These are phyloP conservation scores for Nowakowskiella sp. DNA, from an alignment of 192 early-diverging fungal genomes.

Conservation along the genomic window DNA sequence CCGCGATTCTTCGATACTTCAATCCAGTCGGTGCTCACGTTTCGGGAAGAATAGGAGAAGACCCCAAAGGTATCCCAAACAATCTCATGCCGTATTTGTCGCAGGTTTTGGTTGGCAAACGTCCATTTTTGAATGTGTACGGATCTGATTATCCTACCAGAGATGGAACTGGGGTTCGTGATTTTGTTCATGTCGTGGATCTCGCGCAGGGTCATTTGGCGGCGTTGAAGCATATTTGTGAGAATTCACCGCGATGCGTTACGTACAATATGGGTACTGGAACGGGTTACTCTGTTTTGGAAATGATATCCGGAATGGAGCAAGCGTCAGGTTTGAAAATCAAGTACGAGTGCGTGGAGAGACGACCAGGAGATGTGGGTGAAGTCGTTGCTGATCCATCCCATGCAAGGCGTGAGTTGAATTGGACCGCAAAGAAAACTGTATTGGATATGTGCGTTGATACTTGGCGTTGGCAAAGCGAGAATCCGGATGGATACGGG, in stretches of 20 bases:
- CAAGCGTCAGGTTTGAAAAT: slow-evolving; percentile 55
- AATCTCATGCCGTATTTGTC: slow-evolving; percentile 80
- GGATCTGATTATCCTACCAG: slow-evolving; percentile 80
- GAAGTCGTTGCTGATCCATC: slow-evolving; percentile 73
- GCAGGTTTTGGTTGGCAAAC: slow-evolving; percentile 70
- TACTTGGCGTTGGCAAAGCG: slow-evolving; percentile 65
- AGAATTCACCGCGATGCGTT: slow-evolving; percentile 38
- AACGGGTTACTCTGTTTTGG: slow-evolving; percentile 69
- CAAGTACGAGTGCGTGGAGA: slow-evolving; percentile 42
- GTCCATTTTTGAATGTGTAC: slow-evolving; percentile 63
- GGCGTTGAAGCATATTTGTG: slow-evolving; percentile 43
- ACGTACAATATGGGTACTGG: slow-evolving; percentile 82
- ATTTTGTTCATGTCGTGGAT: slow-evolving; percentile 89
- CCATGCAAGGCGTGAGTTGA: slow-evolving; percentile 50
- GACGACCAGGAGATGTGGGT: slow-evolving; percentile 79
- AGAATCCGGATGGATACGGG: slow-evolving; percentile 57
- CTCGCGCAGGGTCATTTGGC: slow-evolving; percentile 75
- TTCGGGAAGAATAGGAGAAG: slow-evolving; percentile 79
- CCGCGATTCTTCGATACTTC: slow-evolving; percentile 57
- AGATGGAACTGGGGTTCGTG: slow-evolving; percentile 77
- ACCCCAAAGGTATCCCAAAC: slow-evolving; percentile 66
- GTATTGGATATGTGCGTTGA: slow-evolving; percentile 61
- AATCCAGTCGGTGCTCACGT: slow-evolving; percentile 84
- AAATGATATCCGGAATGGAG: slow-evolving; percentile 70
- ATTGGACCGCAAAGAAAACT: slow-evolving; percentile 50